Base-by-base conservation (phyloP, 257 asterid species). In the Solanum commersonii region DNA sequence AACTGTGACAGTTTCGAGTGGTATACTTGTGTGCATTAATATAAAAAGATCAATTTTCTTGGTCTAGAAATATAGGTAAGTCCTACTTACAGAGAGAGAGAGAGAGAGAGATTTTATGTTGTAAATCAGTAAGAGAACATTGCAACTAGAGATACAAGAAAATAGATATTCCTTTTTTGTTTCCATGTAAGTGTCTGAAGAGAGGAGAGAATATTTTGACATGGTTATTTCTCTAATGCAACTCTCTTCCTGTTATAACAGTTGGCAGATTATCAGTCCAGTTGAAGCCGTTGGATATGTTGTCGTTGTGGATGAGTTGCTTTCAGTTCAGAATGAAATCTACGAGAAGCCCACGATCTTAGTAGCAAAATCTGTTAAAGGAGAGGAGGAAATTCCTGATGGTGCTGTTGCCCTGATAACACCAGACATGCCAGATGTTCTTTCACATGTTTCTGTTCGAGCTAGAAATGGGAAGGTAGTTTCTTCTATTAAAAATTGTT, bases 261-360 rank as follows among this genome's bases (percentile, higher is more conserved):
- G 99, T 90, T 97, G 99, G 99, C 99, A 97, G 95, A 95, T 97
- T 90, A 97, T 97, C 92, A 95, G 99, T 90, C 99, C 99, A 86
- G 94, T 94, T 90, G 99, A 96, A 91, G 98, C 98, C 91, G 89
- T 91, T 87, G 99, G 99, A 90, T 96, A 96, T 88, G 97, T 97
- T 81, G 96, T 95, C 79, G 98, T 96, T 56, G 99, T 96, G 85
- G 96, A 95, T 92, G 92, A 96, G 91, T 91, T 97, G 93, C 95
- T 95, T 84, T 94, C 99, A 35, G 98, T 97, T 90, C 99, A 97
- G 93, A 93, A 95, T 88, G 92, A 90, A 89, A 88, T 95, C 44
- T 96, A 93, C 92, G 92, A 94, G 33, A 95, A 92, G 89, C 98
- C 95, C 87, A 97, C 99, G 70, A 93, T 97, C 89, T 93, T 97